Percentiles rank a stretch among this genome's conserved stretches.
Conservation (phyloP, 805 yeast genomes). For the Candida sakaeoensis region DNA sequence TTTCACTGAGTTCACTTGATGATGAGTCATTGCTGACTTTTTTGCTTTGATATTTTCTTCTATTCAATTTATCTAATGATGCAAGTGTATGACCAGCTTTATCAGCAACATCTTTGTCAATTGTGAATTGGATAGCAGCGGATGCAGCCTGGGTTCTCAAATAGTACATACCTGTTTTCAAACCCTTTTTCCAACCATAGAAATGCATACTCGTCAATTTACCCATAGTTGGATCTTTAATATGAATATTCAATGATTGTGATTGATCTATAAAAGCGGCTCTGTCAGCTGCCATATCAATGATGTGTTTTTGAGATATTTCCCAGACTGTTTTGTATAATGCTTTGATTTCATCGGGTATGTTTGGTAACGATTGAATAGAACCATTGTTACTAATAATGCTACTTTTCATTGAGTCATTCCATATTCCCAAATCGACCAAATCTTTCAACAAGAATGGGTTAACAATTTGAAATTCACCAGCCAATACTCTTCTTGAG, state of each 20-base stretch:
- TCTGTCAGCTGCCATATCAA: slow-evolving; percentile 69
- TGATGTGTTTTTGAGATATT: slow-evolving; percentile 54
- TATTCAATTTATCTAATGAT: slow-evolving; percentile 32
- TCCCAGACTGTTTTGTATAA: slow-evolving; percentile 63
- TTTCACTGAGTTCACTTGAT: slow-evolving; percentile 20
- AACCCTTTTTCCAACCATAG: slow-evolving; percentile 97
- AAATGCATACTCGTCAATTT: slow-evolving; percentile 97
- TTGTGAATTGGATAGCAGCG: slow-evolving; percentile 86
- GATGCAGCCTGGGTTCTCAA: slow-evolving; percentile 96
- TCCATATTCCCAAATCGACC: slow-evolving; percentile 57
- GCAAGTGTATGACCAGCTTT: slow-evolving; percentile 39
- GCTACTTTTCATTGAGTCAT: slow-evolving; percentile 53
- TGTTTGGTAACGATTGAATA: slow-evolving; percentile 49
- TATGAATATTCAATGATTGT: slow-evolving; percentile 85
- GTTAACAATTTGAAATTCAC: slow-evolving; percentile 62
- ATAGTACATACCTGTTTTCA: slow-evolving; percentile 98
- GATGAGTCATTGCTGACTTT: slow-evolving; percentile 8
- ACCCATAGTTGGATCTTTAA: slow-evolving; percentile 91
- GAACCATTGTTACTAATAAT: slow-evolving; percentile 58
- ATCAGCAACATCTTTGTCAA: slow-evolving; percentile 41
- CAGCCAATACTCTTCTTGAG: slow-evolving; percentile 60
- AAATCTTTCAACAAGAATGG: slow-evolving; percentile 56
- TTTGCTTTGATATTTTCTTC: slow-evolving; percentile 32
- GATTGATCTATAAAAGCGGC: slow-evolving; percentile 86
- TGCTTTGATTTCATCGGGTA: slow-evolving; percentile 52